Evolutionary conservation across 2,329 filamentous ascomycete genomes (phyloP).

Genomic region (Teratosphaeriaceae sp.): DNA sequence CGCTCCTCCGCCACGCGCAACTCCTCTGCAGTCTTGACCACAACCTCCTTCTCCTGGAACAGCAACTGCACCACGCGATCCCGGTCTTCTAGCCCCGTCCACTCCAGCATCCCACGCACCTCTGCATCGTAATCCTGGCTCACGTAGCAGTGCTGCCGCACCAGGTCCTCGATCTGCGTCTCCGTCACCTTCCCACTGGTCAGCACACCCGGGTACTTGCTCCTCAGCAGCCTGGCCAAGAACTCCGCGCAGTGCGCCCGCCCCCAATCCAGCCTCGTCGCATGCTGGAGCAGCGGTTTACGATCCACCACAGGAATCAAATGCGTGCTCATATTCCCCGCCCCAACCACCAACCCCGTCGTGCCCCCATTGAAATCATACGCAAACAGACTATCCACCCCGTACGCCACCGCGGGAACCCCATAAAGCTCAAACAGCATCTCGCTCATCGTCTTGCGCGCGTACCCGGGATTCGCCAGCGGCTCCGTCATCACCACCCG

Average conservation of each 20-base stretch:
- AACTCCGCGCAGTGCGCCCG: conserved; percentile 87
- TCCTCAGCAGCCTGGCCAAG: conserved; percentile 74
- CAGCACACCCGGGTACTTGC: conserved; percentile 88
- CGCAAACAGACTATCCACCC: conserved; percentile 94
- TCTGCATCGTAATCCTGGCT: conserved; percentile 79
- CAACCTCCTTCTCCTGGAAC: conserved; percentile 80
- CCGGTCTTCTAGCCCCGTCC: conserved; percentile 84
- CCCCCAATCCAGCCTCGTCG: conserved; percentile 90
- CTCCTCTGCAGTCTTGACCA: conserved; percentile 93
- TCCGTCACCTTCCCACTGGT: conserved; percentile 61
- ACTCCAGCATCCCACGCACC: conserved; percentile 71
- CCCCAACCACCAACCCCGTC: conserved; percentile 83
- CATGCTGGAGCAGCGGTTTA: conserved; percentile 76
- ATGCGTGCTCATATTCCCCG: conserved; percentile 89
- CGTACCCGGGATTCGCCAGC: conserved; percentile 83
- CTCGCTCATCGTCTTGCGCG: conserved; percentile 79
- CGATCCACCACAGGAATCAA: conserved; percentile 87
- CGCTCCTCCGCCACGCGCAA: conserved; percentile 84
- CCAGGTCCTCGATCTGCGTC: conserved; percentile 79
- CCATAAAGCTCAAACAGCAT: conserved; percentile 95
- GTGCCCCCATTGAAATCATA: conserved; percentile 86
- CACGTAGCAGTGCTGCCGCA: conserved; percentile 84
- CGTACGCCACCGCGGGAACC: conserved; percentile 83
- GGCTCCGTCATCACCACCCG: conserved; percentile 95
- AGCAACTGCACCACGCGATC: conserved; percentile 89